Evolutionary conservation across 2,329 filamentous ascomycete genomes (phyloP), one percentile per base, ranked within the genome.

Genomic region (Phoma sp.): DNA sequence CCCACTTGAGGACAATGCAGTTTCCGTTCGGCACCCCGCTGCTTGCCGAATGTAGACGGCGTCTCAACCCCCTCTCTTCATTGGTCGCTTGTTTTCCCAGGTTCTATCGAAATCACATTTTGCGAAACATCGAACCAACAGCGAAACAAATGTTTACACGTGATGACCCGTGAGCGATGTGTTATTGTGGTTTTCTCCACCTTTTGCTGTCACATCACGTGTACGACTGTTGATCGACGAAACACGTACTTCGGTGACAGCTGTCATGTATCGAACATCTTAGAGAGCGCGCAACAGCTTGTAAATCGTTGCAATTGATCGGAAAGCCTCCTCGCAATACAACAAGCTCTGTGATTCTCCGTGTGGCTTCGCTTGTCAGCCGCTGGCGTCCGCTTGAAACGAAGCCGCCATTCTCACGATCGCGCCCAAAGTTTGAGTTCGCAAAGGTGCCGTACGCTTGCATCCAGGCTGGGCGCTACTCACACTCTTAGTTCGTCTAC

Each of bases 361-460:
- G 10, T 23, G 43, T 42, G 50, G 50, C 50, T 43, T 47, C 37
- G 15, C 42, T 42, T 33, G 32, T 37, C 43, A 21, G 12, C 26
- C 5, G 7, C 32, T 23, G 38, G 43, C 38, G 38, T 26, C 17
- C 6, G 26, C 38, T 21, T 43, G 50, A 53, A 53, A 53, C 50
- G n/a, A n/a, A n/a, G n/a, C 32, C 38, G 40, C 37, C 43, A 18
- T 30, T 42, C 15, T 48, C 14, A 26, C 25, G 25, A n/a, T 26
- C 23, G 38, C 50, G 38, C 43, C 42, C 25, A 42, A 53, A 53
- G 15, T 47, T 12, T 47, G n/a, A n/a, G 17, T 42, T 26, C 25
- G 32, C 43, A 32, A 34, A 42, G 28, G 26, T 14, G n/a, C 25
- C 23, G 12, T 7, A 28, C 34, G 11, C 18, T 30, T 37, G 26